phyloP scores from a whole-genome alignment of 495 filamentous ascomycete genomes.

The Aspergillus wentii region DNA sequence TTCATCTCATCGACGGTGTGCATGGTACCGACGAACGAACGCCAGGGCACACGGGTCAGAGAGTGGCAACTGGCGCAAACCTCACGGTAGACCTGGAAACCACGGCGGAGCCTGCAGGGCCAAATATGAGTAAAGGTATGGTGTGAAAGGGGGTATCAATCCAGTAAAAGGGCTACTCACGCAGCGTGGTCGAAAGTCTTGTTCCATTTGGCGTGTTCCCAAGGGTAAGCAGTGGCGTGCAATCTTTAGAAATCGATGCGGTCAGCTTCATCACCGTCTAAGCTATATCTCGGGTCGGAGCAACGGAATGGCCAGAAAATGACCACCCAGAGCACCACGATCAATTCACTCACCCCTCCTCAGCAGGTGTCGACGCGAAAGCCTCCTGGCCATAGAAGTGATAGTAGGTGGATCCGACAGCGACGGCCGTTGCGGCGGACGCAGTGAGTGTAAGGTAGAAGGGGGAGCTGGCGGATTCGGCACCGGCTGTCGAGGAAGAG shows the following conservation, averaged over 20 bases:
- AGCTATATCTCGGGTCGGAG: conserved; percentile 23
- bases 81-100: conserved; percentile 99
- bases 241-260: conserved; percentile 51
- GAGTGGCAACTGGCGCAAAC: conserved; percentile 98
- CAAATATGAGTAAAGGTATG: conserved; percentile 20
- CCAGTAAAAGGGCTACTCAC: conserved; percentile 50
- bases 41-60: conserved; percentile 88
- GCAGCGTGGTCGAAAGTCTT: conserved; percentile 96
- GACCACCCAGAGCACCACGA: conserved; percentile 8
- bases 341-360: conserved; percentile 83
- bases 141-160: neutral
- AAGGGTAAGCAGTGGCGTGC: conserved; percentile 88
- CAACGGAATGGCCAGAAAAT: conserved; percentile 17
- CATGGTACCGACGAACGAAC: conserved; percentile 81
- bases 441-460: conserved; percentile 71
- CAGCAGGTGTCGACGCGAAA: conserved; percentile 84
- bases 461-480: conserved; percentile 46
- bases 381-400: conserved; percentile 84
- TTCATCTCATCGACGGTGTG: conserved; percentile 98
- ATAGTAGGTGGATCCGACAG: conserved; percentile 83
- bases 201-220: conserved; percentile 84
- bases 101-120: conserved; percentile 77
- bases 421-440: conserved; percentile 74
- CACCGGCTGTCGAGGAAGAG: conserved; percentile 43
- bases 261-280: conserved; percentile 8